Base-by-base conservation (phyloP, 306 rosid species). In the Dryas alaskensis region DNA sequence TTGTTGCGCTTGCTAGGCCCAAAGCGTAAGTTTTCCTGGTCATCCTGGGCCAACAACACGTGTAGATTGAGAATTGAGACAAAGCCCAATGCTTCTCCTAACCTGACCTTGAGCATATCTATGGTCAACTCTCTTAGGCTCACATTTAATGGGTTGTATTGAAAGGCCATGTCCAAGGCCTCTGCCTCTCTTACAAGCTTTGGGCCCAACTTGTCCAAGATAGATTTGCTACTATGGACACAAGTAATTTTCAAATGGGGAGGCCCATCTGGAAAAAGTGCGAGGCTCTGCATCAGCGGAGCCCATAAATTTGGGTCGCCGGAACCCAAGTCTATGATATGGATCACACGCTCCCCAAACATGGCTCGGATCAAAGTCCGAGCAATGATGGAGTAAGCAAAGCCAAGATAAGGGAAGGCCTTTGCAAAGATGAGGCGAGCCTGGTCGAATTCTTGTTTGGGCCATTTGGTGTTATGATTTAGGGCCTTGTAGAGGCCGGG, bases 51-150 rank as follows among this genome's bases (percentile, higher is more conserved):
- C 72, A 75, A 27, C 27, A 70, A 62, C 11, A 19, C 64, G 37
- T 75, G 84, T 47, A 80, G 63, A 63, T 50, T 69, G 1, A 74
- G 57, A 62, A 80, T 48, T 13, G 69, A 70, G 27, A 75, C 76
- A 0, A 80, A 43, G 4, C 25, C 67, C 39, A 69, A 13, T 51
- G 72, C 67, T 31, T 69, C 73, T 43, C 67, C 55, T 10, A 68
- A 63, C 10, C 67, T 45, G 8, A 68, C 37, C 62, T 69, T 45
- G 1, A 74, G 13, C 76, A 60, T 68, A 5, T 74, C 83, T 4
- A 2, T 19, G 45, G 55, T 61, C 19, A 80, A 57, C 7, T 80
- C 79, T 68, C 52, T 46, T 11, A 68, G 52, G 19, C 58, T 10
- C 9, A 69, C 69, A 12, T 80, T 50, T 42, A 71, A 2, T 4